A percentile compares a stretch with the other conserved stretches of the same genome.
phyloP scores from a whole-genome alignment of 345 rosid genomes.

The Eutrema japonicum region DNA sequence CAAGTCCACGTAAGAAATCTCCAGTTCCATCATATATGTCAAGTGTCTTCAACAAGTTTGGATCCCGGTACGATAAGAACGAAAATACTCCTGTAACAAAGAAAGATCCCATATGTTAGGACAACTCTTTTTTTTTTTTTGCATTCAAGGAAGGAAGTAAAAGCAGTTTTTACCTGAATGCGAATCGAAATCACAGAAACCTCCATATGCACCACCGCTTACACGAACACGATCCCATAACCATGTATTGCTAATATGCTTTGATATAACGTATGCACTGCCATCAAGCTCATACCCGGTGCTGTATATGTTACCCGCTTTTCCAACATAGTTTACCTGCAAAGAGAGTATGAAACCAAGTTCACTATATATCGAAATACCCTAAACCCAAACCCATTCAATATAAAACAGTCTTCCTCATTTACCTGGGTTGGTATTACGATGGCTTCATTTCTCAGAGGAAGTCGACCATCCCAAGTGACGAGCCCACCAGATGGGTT shows the following conservation, averaged over 20 bases:
- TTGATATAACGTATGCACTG: constrained; percentile 92
- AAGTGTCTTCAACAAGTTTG: constrained; percentile 88
- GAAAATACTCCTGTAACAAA: constrained; percentile 71
- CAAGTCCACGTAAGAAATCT: constrained; percentile 77
- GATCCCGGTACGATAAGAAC: constrained; percentile 89
- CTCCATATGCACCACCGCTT: constrained; percentile 99
- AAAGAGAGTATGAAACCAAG: constrained; percentile 20
- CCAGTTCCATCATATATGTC: constrained; percentile 86
- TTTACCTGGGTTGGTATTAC: constrained; percentile 94
- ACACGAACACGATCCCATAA: constrained; percentile 98
- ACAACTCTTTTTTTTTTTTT: background rate
- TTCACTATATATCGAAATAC: background rate
- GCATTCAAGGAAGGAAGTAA: background rate
- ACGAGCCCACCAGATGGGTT: constrained; percentile 49
- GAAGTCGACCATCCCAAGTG: constrained; percentile 67
- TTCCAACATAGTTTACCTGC: constrained; percentile 97
- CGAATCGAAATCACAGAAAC: constrained; percentile 91
- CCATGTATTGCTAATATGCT: constrained; percentile 88
- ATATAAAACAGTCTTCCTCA: background rate
- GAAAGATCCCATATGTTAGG: constrained; percentile 5
- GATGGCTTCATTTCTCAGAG: constrained; percentile 81
- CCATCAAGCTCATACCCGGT: constrained; percentile 83
- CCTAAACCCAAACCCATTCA: constrained; percentile 13
- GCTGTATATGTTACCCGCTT: constrained; percentile 80
- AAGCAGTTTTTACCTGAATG: constrained; percentile 69